Evolutionary conservation across 2,329 filamentous ascomycete species (phyloP), one percentile per base, ranked within the genome.

Genomic region (Colletotrichum melonis): DNA sequence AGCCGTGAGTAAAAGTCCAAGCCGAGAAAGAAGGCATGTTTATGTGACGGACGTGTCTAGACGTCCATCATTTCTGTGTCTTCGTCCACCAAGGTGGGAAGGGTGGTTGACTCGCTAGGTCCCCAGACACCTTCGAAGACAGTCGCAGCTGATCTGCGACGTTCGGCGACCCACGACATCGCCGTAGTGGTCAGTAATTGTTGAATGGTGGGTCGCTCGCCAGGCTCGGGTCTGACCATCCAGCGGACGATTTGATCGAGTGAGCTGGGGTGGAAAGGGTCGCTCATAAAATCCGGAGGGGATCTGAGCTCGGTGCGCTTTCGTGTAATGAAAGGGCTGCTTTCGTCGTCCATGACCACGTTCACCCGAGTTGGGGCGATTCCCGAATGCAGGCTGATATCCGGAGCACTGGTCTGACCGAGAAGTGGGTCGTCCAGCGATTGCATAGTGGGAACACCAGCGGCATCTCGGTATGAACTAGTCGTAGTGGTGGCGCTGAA

Each of bases 111-210:
- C 65, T 89, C 87, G n/a, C 86, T 92, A 38, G 96, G 96, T 4
- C 97, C 97, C 93, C 95, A 99, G 81, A 94, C 97, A 75, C 97
- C 97, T 84, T 99, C 97, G 78, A 94, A 99, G 66, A 99, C 92
- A 0, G 95, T 98, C n/a, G 97, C 97, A 57, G 95, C 94, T 12
- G 95, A 94, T 68, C 93, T 92, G 68, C 95, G 92, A 75, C 95
- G 92, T 63, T 87, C 85, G 67, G 92, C 89, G 38, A 97, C 93
- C 94, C 97, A 99, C 74, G 88, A 89, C 65, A 98, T 88, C 28
- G 95, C 94, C 62, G 92, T 91, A 1, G 92, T 89, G 58, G 89
- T 84, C 59, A 98, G 88, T 12, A 99, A 84, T 75, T 97, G 90
- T 65, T 93, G 88, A 28, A 95, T 90, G 1, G 88, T 90, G 5